Base-by-base conservation (phyloP, 768 basidiomycete genomes). In the Auricularia sp. region DNA sequence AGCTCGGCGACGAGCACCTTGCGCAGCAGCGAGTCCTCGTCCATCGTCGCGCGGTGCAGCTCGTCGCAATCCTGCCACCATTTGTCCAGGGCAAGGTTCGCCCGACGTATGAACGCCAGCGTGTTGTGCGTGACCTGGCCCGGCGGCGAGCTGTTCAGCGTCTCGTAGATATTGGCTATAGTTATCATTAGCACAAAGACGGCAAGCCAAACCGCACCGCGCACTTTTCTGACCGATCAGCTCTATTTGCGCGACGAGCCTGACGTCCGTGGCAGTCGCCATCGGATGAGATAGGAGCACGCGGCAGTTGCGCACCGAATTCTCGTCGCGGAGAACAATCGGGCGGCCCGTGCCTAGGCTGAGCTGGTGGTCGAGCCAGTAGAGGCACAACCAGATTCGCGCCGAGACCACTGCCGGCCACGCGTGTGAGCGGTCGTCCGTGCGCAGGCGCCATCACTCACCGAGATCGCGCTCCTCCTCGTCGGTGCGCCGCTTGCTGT, bases 291-390 rank as follows among this genome's bases (percentile, higher is more conserved):
- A 79, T 66, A 97, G 79, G 29, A 98, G 78, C 54, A 92, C 64
- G 36, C 94, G 85, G 70, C 92, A 94, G 68, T 94, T 87, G 58
- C 84, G 82, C 68, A 96, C 90, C 29, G 90, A 93, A 65, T 79
- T 87, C 74, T 97, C 93, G 69, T 96, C 94, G 63, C 93, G 84
- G 35, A 98, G 77, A 42, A 97, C 86, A 64, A 96, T 86, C 5
- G 94, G 94, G 43, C 93, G 84, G 60, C 93, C 94, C 5, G 91
- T 95, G 3, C 92, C 93, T 65, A 97, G 78, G 73, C 91, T 93
- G 87, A 94, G 90, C 91, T 94, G 90, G 77, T 94, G 93, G 77
- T 96, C 94, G 70, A 96, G 93, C 91, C 93, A 93, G 73, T 95
- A 96, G 53, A 96, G 81, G 72, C 93, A 94, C 65, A 95, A 79